Evolutionary conservation across 805 yeast genomes (phyloP), one percentile per base, ranked within the genome.

Genomic region (Starmerella floricola): DNA sequence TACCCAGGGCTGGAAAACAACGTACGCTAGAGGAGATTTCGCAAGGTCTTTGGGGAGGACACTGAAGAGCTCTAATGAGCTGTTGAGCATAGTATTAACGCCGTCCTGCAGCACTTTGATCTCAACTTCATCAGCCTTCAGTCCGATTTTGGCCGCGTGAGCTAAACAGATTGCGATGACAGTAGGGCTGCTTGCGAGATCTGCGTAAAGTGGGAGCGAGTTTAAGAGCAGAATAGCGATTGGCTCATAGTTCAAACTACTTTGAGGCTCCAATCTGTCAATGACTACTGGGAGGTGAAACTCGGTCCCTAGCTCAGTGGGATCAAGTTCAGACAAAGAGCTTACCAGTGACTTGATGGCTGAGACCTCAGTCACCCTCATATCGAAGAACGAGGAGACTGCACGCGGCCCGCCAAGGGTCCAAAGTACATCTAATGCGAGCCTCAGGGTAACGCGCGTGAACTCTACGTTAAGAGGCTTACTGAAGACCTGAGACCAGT

Each of bases 361-460:
- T 5, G 21, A 18, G 2, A 12, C 21, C 2, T 21, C 15, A 3
- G 26, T 5, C n/a, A 43, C 39, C 11, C 36, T 27, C 26, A 28
- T 18, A 13, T 23, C 30, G 30, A 46, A 28, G 24, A 46, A 46
- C 13, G 41, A 33, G 8, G 34, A 10, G 12, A 42, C 16, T n/a
- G 40, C 46, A 11, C 39, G 44, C 15, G 47, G 42, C 4, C 49
- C 49, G 30, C 45, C 45, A 12, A 46, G 11, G 8, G 34, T 38
- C 41, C 41, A 46, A 34, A 46, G 40, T n/a, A 35, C 28, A 11
- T 36, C 31, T 19, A 46, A 30, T 13, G 33, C 39, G 15, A 37
- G 29, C n/a, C 32, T 31, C 31, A 42, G 15, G 4, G 47, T n/a
- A 3, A 29, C 16, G 26, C 27, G 19, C 6, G 42, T 32, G 31